phyloP scores from a whole-genome alignment of 164 flowering plant species.

The Hamamelis virginiana region DNA sequence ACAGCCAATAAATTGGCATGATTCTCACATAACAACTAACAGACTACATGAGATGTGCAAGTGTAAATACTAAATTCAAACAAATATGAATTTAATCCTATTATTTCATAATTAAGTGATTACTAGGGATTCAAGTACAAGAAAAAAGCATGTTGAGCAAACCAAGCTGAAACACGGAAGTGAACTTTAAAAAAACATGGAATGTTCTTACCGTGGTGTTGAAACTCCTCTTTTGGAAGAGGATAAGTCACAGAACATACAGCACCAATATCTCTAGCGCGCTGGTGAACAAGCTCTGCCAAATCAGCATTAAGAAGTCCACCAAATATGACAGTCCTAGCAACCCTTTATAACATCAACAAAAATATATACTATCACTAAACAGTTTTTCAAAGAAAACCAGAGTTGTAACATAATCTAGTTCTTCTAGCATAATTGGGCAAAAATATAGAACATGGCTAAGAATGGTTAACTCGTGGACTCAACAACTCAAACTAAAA shows the following conservation, averaged over 20 bases:
- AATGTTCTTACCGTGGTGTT: constrained; percentile 57
- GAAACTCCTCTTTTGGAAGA: constrained; percentile 73
- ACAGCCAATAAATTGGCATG: not conserved
- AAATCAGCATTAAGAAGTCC: constrained; percentile 66
- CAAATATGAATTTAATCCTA: not conserved
- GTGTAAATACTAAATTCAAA: no score
- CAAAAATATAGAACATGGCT: not conserved
- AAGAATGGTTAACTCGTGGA: not conserved
- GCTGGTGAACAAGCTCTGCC: constrained; percentile 70
- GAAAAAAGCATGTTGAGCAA: no score
- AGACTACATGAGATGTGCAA: not conserved
- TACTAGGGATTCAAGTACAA: not conserved
- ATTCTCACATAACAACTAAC: not conserved
- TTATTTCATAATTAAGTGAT: not conserved
- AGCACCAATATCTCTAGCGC: constrained; percentile 57
- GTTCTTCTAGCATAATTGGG: not conserved
- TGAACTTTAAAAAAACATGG: no score
- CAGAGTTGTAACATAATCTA: no score
- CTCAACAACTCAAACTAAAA: not conserved
- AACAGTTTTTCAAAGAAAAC: not conserved
- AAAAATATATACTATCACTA: not conserved
- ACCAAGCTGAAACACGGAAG: not conserved
- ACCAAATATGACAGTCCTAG: constrained; percentile 84
- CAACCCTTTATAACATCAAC: constrained; percentile 55
- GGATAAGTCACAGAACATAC: constrained; percentile 76